A percentile compares a stretch with the other conserved stretches of the same genome.
Conservation (phyloP, 345 rosid species). For the Alliaria petiolata region DNA sequence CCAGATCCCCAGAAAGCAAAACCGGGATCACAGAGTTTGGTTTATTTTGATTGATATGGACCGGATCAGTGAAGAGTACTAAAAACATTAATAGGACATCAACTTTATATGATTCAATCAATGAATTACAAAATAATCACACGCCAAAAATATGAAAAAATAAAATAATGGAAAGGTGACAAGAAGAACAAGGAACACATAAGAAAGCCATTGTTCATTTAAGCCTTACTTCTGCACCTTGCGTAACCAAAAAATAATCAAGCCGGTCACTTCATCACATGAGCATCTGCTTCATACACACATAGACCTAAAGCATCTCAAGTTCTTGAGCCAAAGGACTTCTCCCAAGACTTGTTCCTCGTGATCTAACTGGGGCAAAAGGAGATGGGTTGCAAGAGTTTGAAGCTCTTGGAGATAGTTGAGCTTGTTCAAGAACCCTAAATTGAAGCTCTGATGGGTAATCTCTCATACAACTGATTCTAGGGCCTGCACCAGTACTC, state of each 20-base stretch:
- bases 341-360: conserved; percentile 34
- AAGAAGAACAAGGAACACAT: conserved; percentile 3
- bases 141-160: neutral
- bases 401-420: conserved; percentile 64
- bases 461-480: conserved; percentile 96
- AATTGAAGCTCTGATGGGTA: conserved; percentile 81
- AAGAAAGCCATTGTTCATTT: too few species aligned
- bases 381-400: conserved; percentile 28
- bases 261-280: conserved; percentile 7
- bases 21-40: conserved; percentile 4
- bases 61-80: too few species aligned
- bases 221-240: neutral
- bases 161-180: neutral
- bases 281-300: neutral
- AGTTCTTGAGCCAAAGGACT: conserved; percentile 34
- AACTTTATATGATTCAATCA: neutral
- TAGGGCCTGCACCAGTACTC: conserved; percentile 93
- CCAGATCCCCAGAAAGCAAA: conserved; percentile 9
- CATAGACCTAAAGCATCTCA: conserved; percentile 17
- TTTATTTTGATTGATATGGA: too few species aligned
- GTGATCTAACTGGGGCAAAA: conserved; percentile 21
- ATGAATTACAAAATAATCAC: neutral
- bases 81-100: too few species aligned
- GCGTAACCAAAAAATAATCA: conserved; percentile 1
- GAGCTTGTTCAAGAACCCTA: conserved; percentile 61